Base-by-base conservation (phyloP, 768 basidiomycete genomes). In the Lentinula aciculospora region DNA sequence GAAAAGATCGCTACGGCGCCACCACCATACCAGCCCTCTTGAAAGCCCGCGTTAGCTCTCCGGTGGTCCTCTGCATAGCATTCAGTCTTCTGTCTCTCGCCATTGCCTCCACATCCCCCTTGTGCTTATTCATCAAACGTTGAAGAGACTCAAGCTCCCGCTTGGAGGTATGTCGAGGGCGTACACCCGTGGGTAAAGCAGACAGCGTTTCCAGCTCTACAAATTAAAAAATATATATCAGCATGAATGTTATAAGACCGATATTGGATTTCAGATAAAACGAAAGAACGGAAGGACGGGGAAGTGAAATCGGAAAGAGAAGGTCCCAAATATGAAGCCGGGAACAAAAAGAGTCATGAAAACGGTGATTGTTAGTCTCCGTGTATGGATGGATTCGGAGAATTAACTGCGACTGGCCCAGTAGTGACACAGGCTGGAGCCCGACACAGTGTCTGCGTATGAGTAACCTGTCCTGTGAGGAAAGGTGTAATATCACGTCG, bases 21-120 rank as follows among this genome's bases (percentile, higher is more conserved):
- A 23, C 54, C 25, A 29, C 40, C 40, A 81, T 65, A 12, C 83
- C 81, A 32, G 84, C 82, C 66, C 80, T 82, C 61, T 69, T 72
- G 60, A 90, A 72, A 29, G 83, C 86, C 67, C 84, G 76, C 64
- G 69, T 74, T 65, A 98, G 69, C 73, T 93, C 85, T 17, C 91
- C 94, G 31, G 76, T 80, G 2, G 94, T 97, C 66, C 87, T 82
- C 74, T 98, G 96, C 69, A 85, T 86, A 15, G 81, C 72, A 69
- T 98, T 98, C 58, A 89, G 69, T 70, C 78, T 86, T 58, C 84
- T 74, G 72, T 98, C 95, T 63, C 77, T 75, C 10, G 84, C 83
- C 94, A 97, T 98, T 49, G 71, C 76, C 28, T 81, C 79, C 23
- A 86, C 72, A 72, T 98, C 86, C 29, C 77, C 46, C 21, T 86